phyloP scores from a whole-genome alignment of 805 yeast genomes.

The Wickerhamiella bombiphila region DNA sequence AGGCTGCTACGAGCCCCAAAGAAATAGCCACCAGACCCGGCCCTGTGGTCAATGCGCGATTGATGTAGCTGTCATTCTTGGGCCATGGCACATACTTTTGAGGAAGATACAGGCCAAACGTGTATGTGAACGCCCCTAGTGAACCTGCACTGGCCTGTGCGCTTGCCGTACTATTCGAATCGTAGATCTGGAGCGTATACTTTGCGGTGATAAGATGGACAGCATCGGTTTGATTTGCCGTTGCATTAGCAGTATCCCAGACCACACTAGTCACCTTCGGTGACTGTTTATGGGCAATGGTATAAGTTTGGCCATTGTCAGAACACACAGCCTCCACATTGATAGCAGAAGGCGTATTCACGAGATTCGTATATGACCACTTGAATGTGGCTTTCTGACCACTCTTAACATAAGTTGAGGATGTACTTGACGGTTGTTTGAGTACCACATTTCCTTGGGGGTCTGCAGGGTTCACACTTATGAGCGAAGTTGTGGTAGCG shows the following conservation, averaged over 20 bases:
- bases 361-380: slow-evolving; percentile 27
- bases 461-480: slow-evolving; percentile 20
- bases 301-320: slow-evolving; percentile 24
- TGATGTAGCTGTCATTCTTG: slow-evolving; percentile 16
- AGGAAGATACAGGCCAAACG: slow-evolving; percentile 27
- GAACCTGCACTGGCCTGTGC: slow-evolving; percentile 24
- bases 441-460: slow-evolving; percentile 27
- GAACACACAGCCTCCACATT: slow-evolving; percentile 28
- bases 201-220: slow-evolving; percentile 23
- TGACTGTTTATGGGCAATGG: slow-evolving; percentile 24
- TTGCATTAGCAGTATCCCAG: slow-evolving; percentile 27
- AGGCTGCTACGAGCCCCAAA: slow-evolving; percentile 1
- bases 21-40: slow-evolving; percentile 2
- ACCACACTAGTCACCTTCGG: slow-evolving; percentile 19
- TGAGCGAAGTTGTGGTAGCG: slow-evolving; percentile 2
- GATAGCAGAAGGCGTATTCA: slow-evolving; percentile 25
- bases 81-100: slow-evolving; percentile 26
- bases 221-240: slow-evolving; percentile 9
- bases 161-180: slow-evolving; percentile 20
- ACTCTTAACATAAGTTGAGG: slow-evolving; percentile 24
- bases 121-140: slow-evolving; percentile 20
- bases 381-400: slow-evolving; percentile 28
- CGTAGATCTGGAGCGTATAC: slow-evolving; percentile 26
- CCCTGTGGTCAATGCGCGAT: slow-evolving; percentile 7
- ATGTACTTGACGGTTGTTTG: slow-evolving; percentile 24